Evolutionary conservation across 768 basidiomycete species (phyloP), one percentile per base, ranked within the genome.

Genomic region (Hericium erinaceus): DNA sequence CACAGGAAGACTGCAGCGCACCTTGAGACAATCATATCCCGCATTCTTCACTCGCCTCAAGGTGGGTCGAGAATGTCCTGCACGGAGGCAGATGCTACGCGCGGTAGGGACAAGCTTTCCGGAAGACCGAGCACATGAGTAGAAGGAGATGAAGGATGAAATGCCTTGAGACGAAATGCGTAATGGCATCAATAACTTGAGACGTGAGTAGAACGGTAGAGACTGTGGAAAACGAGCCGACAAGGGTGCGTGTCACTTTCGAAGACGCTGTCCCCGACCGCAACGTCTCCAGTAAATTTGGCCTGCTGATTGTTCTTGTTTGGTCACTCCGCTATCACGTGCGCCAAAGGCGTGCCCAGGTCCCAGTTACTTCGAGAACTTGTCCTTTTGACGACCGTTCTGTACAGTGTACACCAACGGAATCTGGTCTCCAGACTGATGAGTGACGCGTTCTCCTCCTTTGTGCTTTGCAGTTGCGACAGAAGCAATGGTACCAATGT

Each of bases 51-150:
- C 18, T 15, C 16, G 49, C 3, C 60, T 55, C 54, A 54, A 26
- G 33, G 11, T 18, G 6, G 40, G 56, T 58, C 18, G 55, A 33
- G 40, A 50, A 26, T 39, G 22, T 57, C 49, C 11, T 37, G 39
- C 57, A 38, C 48, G 20, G 28, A 52, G 53, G 51, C 55, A 52
- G 10, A 58, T 18, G 40, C 55, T 26, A 37, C 58, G 53, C 52
- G 51, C 48, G 20, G 37, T 58, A 26, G 48, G 51, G 51, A 39
- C 52, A 40, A 52, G 40, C 51, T 44, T 48, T 54, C 57, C 58
- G 54, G 55, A 26, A 12, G 71, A 66, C 52, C 75, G 77, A 51
- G 78, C 73, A 62, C 83, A 83, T 46, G 80, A 75, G 69, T 81
- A 81, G 66, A 80, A 79, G 33, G 81, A 76, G 41, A 61, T 59